Evolutionary conservation across 2,329 filamentous ascomycete species (phyloP).

Genomic region (Verticillium longisporum): DNA sequence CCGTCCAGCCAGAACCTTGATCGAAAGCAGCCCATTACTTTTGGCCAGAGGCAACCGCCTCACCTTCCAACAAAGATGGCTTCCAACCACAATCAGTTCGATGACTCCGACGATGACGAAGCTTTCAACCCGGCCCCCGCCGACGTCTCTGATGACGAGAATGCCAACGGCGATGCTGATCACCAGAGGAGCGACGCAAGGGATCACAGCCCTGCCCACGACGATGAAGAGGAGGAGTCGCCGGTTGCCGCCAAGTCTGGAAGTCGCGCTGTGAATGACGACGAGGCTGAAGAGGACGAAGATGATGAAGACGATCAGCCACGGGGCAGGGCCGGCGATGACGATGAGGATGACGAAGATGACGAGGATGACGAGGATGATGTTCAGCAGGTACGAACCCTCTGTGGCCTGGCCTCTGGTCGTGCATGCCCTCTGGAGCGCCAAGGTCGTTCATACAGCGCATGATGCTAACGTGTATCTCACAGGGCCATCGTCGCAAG

Average conservation of each 20-base stretch:
- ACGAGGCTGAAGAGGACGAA: slow-evolving; percentile 22
- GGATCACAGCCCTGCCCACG: slow-evolving; percentile 26
- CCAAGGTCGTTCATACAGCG: neutral
- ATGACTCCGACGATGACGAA: slow-evolving; percentile 70
- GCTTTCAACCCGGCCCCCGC: slow-evolving; percentile 82
- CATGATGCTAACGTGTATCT: neutral
- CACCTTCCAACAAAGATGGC: slow-evolving; percentile 28
- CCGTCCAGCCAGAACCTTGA: neutral
- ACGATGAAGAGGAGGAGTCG: slow-evolving; percentile 33
- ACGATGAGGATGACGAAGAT: slow-evolving; percentile 52
- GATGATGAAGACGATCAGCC: slow-evolving; percentile 29
- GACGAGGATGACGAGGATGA: slow-evolving; percentile 60
- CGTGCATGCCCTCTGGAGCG: neutral
- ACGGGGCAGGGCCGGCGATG: slow-evolving; percentile 32
- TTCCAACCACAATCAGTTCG: slow-evolving; percentile 38
- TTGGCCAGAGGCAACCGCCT: neutral
- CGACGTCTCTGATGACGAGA: slow-evolving; percentile 67
- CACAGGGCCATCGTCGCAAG: slow-evolving; percentile 66
- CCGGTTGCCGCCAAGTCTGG: slow-evolving; percentile 11
- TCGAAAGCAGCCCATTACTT: neutral
- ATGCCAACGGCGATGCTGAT: slow-evolving; percentile 33
- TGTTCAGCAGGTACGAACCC: slow-evolving; percentile 52
- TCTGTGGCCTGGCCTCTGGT: neutral
- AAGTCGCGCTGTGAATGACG: slow-evolving; percentile 22
- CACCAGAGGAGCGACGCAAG: slow-evolving; percentile 37